phyloP scores from a whole-genome alignment of 1,284 basidiomycete species.

The Papiliotrema flavescens region DNA sequence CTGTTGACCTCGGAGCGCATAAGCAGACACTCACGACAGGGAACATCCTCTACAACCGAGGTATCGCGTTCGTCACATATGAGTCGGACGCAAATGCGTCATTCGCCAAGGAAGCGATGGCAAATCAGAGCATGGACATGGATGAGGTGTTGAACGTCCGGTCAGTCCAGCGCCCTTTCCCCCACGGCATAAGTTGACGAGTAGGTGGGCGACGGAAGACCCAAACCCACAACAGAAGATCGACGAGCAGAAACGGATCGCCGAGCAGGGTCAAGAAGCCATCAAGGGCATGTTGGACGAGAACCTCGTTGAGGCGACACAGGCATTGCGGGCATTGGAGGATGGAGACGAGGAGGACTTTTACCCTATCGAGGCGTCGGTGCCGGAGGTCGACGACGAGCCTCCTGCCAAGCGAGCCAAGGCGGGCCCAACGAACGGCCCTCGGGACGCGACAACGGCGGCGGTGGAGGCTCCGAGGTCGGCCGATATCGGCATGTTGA shows the following conservation, averaged over 20 bases:
- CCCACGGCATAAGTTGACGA: constrained; percentile 6
- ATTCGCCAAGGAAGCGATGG: constrained; percentile 99
- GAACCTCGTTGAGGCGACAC: constrained; percentile 78
- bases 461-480: neutral
- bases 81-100: constrained; percentile 79
- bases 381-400: constrained; percentile 37
- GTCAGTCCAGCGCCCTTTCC: constrained; percentile 40
- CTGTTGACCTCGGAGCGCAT: neutral
- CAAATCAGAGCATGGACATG: constrained; percentile 94
- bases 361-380: constrained; percentile 41
- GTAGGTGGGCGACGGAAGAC: constrained; percentile 87
- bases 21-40: constrained; percentile 52
- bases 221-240: constrained; percentile 86
- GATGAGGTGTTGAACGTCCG: constrained; percentile 97
- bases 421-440: constrained; percentile 7
- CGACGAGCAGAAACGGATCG: constrained; percentile 73
- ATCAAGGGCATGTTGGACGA: constrained; percentile 67
- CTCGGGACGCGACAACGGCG: constrained; percentile 44
- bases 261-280: constrained; percentile 75
- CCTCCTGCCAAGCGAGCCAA: constrained; percentile 38
- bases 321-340: constrained; percentile 74
- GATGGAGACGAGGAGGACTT: constrained; percentile 54
- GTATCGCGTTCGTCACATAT: constrained; percentile 97
- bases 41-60: constrained; percentile 86
- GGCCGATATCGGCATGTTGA: constrained; percentile 58